Conservation (phyloP, 345 rosid species). For the Erysimum cheiranthoides region DNA sequence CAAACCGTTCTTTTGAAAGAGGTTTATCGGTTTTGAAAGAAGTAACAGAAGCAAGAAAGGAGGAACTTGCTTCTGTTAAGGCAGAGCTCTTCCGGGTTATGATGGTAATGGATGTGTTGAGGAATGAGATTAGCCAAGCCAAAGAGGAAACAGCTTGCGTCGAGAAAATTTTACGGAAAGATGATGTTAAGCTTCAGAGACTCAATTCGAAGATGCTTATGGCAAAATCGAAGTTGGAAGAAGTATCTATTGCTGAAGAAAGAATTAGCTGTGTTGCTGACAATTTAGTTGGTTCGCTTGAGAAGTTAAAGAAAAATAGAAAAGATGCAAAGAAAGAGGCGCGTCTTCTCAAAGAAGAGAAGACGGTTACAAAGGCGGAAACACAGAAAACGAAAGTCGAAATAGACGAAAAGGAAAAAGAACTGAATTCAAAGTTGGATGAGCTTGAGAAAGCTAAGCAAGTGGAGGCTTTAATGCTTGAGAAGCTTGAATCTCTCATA, state of each 20-base stretch:
- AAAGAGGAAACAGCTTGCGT: conserved; percentile 54
- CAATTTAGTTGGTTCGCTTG: conserved; percentile 58
- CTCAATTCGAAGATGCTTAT: conserved; percentile 70
- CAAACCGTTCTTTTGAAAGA: conserved; percentile 32
- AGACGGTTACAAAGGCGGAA: conserved; percentile 52
- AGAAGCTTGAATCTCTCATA: conserved; percentile 56
- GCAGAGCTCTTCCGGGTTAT: conserved; percentile 68
- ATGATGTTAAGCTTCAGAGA: conserved; percentile 54
- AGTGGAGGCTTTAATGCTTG: conserved; percentile 64
- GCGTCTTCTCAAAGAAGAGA: conserved; percentile 53
- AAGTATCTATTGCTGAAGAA: conserved; percentile 55
- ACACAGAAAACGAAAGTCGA: conserved; percentile 55
- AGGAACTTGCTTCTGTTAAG: conserved; percentile 57
- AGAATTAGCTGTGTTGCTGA: conserved; percentile 55
- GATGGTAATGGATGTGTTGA: conserved; percentile 67
- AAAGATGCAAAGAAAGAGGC: conserved; percentile 64
- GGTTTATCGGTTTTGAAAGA: conserved; percentile 47
- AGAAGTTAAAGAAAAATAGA: conserved; percentile 60
- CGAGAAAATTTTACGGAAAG: conserved; percentile 50
- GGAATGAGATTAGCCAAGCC: conserved; percentile 59
- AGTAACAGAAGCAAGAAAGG: conserved; percentile 54
- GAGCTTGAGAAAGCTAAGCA: conserved; percentile 62
- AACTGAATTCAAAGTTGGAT: conserved; percentile 52
- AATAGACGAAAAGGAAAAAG: conserved; percentile 62
- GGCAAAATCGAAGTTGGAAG: conserved; percentile 68